A percentile compares a stretch with the other conserved stretches of the same genome.
Evolutionary conservation across 2,329 filamentous ascomycete genomes (phyloP).

Genomic region (Cryphonectria japonica): DNA sequence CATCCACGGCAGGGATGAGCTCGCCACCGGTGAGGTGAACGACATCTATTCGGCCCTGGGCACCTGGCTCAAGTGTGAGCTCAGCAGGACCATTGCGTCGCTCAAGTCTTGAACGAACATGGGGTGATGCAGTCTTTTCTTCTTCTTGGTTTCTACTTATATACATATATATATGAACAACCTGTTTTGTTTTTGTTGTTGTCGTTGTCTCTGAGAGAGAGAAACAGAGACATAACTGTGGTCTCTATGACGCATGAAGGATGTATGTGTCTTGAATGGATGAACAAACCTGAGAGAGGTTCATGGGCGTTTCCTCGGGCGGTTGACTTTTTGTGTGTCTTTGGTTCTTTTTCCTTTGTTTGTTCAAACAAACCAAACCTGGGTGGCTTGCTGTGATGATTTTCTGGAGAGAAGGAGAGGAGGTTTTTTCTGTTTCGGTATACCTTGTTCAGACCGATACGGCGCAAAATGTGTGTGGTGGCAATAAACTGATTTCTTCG

Average conservation of each 20-base stretch:
- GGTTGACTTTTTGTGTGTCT: not conserved
- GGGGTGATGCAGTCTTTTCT: not conserved
- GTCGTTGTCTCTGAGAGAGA: not conserved
- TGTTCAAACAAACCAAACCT: not conserved
- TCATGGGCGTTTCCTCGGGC: not conserved
- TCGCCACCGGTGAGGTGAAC: conserved; percentile 18
- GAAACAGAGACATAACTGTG: not conserved
- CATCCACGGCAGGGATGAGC: conserved; percentile 23
- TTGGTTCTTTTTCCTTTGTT: not conserved
- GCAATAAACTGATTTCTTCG: conserved; percentile 9
- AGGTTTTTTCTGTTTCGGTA: not conserved
- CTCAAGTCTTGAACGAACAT: conserved; percentile 19
- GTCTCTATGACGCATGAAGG: not conserved
- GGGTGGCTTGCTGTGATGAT: conserved; percentile 8
- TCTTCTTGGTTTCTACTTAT: not conserved
- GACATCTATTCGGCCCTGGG: conserved; percentile 29
- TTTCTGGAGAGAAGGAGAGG: not conserved
- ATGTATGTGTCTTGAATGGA: not conserved
- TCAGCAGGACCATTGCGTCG: conserved; percentile 24
- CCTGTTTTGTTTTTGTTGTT: not conserved
- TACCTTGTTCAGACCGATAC: conserved; percentile 3
- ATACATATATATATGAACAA: not conserved
- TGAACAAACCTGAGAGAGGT: not conserved
- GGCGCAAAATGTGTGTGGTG: not conserved
- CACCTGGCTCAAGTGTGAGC: conserved; percentile 28